phyloP scores from a whole-genome alignment of 805 yeast species.

The Yarrowia sp. region DNA sequence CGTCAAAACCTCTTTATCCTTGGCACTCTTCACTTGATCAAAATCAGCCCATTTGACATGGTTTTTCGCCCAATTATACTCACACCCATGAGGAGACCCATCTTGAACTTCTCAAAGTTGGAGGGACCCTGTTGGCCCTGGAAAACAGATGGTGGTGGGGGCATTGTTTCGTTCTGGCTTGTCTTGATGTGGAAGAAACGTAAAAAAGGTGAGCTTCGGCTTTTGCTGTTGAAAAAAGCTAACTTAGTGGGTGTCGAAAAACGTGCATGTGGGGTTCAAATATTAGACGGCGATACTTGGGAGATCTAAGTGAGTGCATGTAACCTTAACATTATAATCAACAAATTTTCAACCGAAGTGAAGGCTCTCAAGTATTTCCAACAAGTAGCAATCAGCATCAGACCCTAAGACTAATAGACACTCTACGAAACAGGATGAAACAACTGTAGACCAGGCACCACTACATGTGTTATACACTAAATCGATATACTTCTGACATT shows the following conservation, averaged over 20 bases:
- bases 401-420: no score
- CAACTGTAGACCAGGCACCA: no score
- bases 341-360: no score
- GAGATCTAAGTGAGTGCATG: no score
- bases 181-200: slow-evolving; percentile 15
- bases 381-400: no score
- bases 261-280: slow-evolving; percentile 19
- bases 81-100: slow-evolving; percentile 97
- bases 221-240: slow-evolving; percentile 26
- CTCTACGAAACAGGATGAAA: no score
- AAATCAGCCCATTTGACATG: neutral
- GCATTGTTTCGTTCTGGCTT: slow-evolving; percentile 44
- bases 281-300: neutral
- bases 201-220: slow-evolving; percentile 30
- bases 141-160: slow-evolving; percentile 47
- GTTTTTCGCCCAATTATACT: slow-evolving; percentile 44
- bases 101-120: slow-evolving; percentile 93
- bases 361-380: no score
- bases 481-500: no score
- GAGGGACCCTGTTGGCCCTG: slow-evolving; percentile 61
- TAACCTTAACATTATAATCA: no score
- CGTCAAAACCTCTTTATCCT: no score
- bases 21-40: no score
- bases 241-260: slow-evolving; percentile 16
- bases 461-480: no score